Conservation (phyloP, 164 flowering plant species). For the Sextonia rubra region DNA sequence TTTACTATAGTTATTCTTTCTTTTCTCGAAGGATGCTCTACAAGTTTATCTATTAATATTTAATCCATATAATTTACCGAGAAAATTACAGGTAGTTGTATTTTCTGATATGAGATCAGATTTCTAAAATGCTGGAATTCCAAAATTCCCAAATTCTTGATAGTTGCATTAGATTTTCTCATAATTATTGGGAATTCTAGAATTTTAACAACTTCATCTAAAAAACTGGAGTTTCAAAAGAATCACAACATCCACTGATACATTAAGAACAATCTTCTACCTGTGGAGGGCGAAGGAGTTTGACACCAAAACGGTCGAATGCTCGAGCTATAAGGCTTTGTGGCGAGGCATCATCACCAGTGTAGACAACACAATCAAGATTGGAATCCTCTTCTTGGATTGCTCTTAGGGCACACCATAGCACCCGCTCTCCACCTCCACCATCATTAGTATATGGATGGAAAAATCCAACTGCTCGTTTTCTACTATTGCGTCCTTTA, state of each 20-base stretch:
- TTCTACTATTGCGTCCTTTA: conserved; percentile 30
- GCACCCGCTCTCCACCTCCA: conserved; percentile 94
- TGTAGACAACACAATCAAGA: conserved; percentile 69
- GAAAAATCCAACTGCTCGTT: conserved; percentile 70
- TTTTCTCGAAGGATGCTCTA: too few species aligned
- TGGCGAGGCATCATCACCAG: conserved; percentile 88
- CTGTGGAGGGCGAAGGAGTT: conserved; percentile 60
- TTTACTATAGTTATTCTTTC: too few species aligned
- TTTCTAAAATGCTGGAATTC: too few species aligned
- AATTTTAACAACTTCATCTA: too few species aligned
- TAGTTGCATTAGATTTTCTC: too few species aligned
- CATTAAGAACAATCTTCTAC: conserved; percentile 20
- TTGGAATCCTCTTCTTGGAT: conserved; percentile 64
- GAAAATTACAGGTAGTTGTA: too few species aligned
- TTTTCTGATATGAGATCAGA: too few species aligned
- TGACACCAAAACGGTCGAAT: conserved; percentile 78
- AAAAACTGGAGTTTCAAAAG: too few species aligned
- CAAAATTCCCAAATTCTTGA: too few species aligned
- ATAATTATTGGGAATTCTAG: too few species aligned
- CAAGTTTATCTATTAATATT: too few species aligned
- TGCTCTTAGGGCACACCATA: conserved; percentile 96
- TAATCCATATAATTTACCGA: too few species aligned
- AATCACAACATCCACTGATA: background rate
- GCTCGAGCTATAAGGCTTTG: conserved; percentile 57
- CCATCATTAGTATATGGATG: conserved; percentile 99